Evolutionary conservation across 768 basidiomycete species (phyloP), one percentile per base, ranked within the genome.

Genomic region (Leccinum uliginosum): DNA sequence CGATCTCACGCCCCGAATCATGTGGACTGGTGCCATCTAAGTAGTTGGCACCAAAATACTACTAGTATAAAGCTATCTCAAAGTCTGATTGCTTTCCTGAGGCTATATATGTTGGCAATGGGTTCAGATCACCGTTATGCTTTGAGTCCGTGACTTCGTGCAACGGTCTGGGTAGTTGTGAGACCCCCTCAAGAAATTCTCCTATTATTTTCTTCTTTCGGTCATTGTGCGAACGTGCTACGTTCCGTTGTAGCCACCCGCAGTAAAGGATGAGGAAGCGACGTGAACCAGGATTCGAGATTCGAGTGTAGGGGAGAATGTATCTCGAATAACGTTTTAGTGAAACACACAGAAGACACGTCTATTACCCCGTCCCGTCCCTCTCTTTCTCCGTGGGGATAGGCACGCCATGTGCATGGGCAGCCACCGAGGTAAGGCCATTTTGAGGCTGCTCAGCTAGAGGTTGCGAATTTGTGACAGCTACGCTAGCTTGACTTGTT

Each of bases 341-440:
- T 61, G 24, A 49, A 59, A 62, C 44, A 67, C 44, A 67, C 15
- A 57, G 26, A 14, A 43, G 45, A 30, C 14, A 21, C 45, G 24
- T 65, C 53, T 70, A 65, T 60, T 53, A 70, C 29, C 61, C 62
- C 30, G 69, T 57, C 44, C 62, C 65, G 54, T 59, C 59, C 30
- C 23, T 56, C 54, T 64, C 59, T 56, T 64, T 68, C 59, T 59
- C 58, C 17, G 55, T 30, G 21, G 63, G n/a, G 24, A 58, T 26
- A 23, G 56, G 55, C 10, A 51, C 51, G 5, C 48, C 32, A 23
- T 54, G 51, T 47, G 54, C 29, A 23, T 54, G 51, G 45, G 55
- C 19, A 30, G 35, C 51, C 17, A 50, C 61, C 10, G 63, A 51
- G 19, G 62, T 11, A 30, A 46, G 30, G 35, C 62, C 60, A 4